These are phyloP conservation scores for Bifiguratus adelaidae DNA, from an alignment of 192 early-diverging fungal species.

Conservation along the genomic window DNA sequence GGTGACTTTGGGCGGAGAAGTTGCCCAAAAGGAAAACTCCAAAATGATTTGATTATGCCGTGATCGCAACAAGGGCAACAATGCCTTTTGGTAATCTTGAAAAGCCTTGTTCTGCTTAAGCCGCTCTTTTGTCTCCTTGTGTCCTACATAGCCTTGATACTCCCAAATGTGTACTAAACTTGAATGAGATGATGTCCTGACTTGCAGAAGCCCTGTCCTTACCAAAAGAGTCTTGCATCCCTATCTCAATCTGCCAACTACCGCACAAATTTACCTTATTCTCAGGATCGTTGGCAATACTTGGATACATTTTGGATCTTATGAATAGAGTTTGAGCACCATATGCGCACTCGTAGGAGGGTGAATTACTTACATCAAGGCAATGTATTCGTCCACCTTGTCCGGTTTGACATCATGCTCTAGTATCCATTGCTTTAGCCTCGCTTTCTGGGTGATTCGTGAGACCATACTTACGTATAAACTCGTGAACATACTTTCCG, in stretches of 20 bases:
- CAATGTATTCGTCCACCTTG: constrained; percentile 74
- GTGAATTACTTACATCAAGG: constrained; percentile 53
- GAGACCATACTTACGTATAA: constrained; percentile 65
- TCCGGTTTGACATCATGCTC: constrained; percentile 82
- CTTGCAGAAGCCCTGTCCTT: constrained; percentile 9
- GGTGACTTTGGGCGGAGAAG: constrained; percentile 58
- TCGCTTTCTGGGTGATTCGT: no score
- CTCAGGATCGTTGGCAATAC: constrained; percentile 61
- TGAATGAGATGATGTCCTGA: background rate
- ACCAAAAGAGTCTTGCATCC: constrained; percentile 78
- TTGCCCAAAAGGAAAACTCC: constrained; percentile 89
- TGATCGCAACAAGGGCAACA: constrained; percentile 58
- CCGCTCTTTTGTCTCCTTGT: constrained; percentile 49
- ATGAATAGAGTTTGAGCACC: no score
- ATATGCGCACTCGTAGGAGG: no score
- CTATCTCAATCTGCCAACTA: constrained; percentile 82
- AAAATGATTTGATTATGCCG: constrained; percentile 80
- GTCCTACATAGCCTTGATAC: constrained; percentile 81
- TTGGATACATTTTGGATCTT: constrained; percentile 67
- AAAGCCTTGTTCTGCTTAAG: constrained; percentile 52
- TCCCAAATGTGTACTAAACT: constrained; percentile 88
- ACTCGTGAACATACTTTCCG: constrained; percentile 87
- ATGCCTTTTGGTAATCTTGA: constrained; percentile 48
- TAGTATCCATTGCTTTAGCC: no score
- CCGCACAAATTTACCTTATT: constrained; percentile 78